A percentile compares a stretch with the other conserved stretches of the same genome.
phyloP scores from a whole-genome alignment of 2,329 filamentous ascomycete genomes.

The Fusarium napiforme region DNA sequence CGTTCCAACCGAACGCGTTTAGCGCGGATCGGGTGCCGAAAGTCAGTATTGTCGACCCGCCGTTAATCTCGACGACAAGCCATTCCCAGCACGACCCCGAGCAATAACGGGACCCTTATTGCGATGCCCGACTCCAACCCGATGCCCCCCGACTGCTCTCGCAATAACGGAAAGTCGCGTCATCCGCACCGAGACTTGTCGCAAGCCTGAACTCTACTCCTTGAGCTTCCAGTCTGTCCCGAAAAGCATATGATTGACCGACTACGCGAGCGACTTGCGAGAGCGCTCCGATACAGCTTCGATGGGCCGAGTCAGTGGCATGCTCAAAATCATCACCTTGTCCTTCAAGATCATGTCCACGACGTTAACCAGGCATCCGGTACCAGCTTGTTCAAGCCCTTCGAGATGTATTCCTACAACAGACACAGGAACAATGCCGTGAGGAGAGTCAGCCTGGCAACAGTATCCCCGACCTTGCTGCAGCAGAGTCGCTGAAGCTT shows the following conservation, averaged over 20 bases:
- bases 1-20: fast-evolving
- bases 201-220: not conserved
- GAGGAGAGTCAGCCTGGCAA: not conserved
- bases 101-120: not conserved
- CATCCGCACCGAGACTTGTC: not conserved
- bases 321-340: fast-evolving
- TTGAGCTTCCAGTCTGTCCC: fast-evolving
- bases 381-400: fast-evolving
- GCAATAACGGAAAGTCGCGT: not conserved
- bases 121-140: not conserved
- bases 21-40: fast-evolving
- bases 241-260: not conserved
- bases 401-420: fast-evolving
- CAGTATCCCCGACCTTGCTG: not conserved
- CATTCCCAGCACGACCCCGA: not conserved
- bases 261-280: not conserved
- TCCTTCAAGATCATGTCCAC: not conserved
- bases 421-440: not conserved
- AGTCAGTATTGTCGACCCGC: fast-evolving
- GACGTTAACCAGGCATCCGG: fast-evolving
- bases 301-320: fast-evolving
- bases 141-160: not conserved
- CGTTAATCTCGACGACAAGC: not conserved
- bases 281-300: fast-evolving
- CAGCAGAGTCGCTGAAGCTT: not conserved